Evolutionary conservation across 495 filamentous ascomycete species (phyloP), one percentile per base, ranked within the genome.

Genomic region (Cladorrhinum samala): DNA sequence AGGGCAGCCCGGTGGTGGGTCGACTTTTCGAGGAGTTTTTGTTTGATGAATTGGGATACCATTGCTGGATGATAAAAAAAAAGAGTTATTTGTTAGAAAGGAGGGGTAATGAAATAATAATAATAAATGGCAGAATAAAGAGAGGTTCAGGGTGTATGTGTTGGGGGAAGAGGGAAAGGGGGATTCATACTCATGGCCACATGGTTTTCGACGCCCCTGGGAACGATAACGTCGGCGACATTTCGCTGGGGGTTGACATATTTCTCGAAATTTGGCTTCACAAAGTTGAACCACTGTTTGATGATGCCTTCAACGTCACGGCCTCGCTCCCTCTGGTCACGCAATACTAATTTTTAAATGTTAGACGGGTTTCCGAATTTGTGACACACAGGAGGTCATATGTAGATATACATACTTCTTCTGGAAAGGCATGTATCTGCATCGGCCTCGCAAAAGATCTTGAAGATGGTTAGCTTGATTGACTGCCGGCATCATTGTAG

Each of bases 371-470:
- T n/a, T n/a, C n/a, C n/a, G n/a, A n/a, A n/a, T n/a, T n/a, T n/a
- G n/a, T n/a, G n/a, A n/a, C n/a, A n/a, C n/a, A n/a, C n/a, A n/a
- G n/a, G n/a, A n/a, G n/a, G n/a, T n/a, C n/a, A n/a, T n/a, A n/a
- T 14, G 13, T 14, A 27, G 14, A 18, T 5, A 18, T 14, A 16
- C 27, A 58, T 75, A 96, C 92, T 81, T 84, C 93, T 81, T 71
- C 93, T 81, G 37, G 90, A 91, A 39, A 98, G 77, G 60, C 93
- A 98, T 14, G 92, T 85, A 67, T 98, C 93, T 61, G 88, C 84
- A 68, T 98, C 93, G 6, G 91, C 95, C 69, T 98, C 93, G 50
- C 91, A 91, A 64, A 96, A 98, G 19, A 98, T 95, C 84, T 84
- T 56, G 1, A 24, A n/a, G 20, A 7, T 46, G 7, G 40, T 37